Percentiles rank a stretch among this genome's conserved stretches.
phyloP scores from a whole-genome alignment of 371 early-diverging fungal species.

The Umbelopsis sp. region DNA sequence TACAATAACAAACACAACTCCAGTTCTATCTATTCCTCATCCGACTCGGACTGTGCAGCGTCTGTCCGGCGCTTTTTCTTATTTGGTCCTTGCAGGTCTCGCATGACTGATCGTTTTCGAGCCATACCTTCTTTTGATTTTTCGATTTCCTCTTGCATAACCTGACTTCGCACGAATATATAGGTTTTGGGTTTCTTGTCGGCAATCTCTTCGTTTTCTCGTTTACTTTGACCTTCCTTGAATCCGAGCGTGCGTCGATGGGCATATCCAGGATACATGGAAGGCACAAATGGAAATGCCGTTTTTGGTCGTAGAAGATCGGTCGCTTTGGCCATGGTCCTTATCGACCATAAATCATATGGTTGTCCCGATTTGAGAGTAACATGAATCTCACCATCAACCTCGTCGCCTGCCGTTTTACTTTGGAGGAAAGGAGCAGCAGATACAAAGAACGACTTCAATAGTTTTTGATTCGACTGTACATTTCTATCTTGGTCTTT shows the following conservation, averaged over 20 bases:
- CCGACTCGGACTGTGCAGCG: not conserved
- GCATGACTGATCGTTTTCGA: slow-evolving; percentile 23
- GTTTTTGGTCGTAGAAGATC: slow-evolving; percentile 59
- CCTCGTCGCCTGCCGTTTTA: slow-evolving; percentile 27
- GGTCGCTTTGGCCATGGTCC: slow-evolving; percentile 70
- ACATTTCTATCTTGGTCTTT: slow-evolving; percentile 93
- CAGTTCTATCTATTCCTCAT: slow-evolving; percentile 7
- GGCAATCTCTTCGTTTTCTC: slow-evolving; percentile 80
- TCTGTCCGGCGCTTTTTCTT: slow-evolving; percentile 31
- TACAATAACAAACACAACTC: slow-evolving; percentile 6
- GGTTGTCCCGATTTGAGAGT: slow-evolving; percentile 87
- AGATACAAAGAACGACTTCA: slow-evolving; percentile 72
- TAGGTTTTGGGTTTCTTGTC: slow-evolving; percentile 69
- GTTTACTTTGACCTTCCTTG: slow-evolving; percentile 76
- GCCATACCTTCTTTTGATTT: slow-evolving; percentile 31
- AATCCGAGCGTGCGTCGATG: slow-evolving; percentile 95
- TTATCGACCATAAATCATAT: slow-evolving; percentile 88
- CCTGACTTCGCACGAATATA: slow-evolving; percentile 66
- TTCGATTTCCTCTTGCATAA: slow-evolving; percentile 52
- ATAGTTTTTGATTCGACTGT: slow-evolving; percentile 76
- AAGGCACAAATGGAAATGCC: slow-evolving; percentile 68
- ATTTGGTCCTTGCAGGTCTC: slow-evolving; percentile 19
- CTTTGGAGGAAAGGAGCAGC: slow-evolving; percentile 54
- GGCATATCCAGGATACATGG: slow-evolving; percentile 84
- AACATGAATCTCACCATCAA: slow-evolving; percentile 75